Conservation (phyloP, 768 basidiomycete species). For the Sarcomyxa edulis region DNA sequence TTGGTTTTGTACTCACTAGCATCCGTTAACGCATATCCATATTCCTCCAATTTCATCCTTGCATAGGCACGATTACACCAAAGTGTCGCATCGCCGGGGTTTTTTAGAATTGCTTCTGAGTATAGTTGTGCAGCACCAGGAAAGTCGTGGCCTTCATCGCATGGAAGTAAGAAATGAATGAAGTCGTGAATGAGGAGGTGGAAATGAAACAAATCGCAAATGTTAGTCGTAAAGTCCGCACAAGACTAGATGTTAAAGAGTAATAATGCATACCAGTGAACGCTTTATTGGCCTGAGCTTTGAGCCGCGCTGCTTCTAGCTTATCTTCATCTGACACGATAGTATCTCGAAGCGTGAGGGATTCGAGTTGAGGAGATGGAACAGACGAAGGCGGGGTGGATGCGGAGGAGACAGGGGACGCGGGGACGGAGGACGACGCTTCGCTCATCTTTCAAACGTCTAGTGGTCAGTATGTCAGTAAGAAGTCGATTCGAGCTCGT, state of each 20-base stretch:
- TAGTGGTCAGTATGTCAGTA: no score
- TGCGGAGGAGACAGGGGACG: slow-evolving; percentile 34
- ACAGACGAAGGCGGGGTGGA: slow-evolving; percentile 52
- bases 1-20: slow-evolving; percentile 64
- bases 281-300: slow-evolving; percentile 84
- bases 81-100: slow-evolving; percentile 82
- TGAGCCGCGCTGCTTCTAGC: slow-evolving; percentile 64
- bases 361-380: slow-evolving; percentile 54
- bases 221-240: slow-evolving; percentile 2
- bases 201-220: background rate
- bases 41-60: slow-evolving; percentile 89
- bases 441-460: slow-evolving; percentile 32
- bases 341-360: slow-evolving; percentile 31
- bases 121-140: slow-evolving; percentile 73
- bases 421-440: slow-evolving; percentile 24
- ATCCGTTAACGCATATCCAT: slow-evolving; percentile 87
- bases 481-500: no score
- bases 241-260: no score
- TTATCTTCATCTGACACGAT: slow-evolving; percentile 65
- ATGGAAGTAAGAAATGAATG: slow-evolving; percentile 1
- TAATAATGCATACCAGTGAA: slow-evolving; percentile 65
- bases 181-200: background rate
- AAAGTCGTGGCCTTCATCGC: slow-evolving; percentile 64
- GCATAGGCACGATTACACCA: slow-evolving; percentile 95
- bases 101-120: slow-evolving; percentile 77